Conservation (phyloP, 192 early-diverging fungal species). For the Entrophospora sp. region DNA sequence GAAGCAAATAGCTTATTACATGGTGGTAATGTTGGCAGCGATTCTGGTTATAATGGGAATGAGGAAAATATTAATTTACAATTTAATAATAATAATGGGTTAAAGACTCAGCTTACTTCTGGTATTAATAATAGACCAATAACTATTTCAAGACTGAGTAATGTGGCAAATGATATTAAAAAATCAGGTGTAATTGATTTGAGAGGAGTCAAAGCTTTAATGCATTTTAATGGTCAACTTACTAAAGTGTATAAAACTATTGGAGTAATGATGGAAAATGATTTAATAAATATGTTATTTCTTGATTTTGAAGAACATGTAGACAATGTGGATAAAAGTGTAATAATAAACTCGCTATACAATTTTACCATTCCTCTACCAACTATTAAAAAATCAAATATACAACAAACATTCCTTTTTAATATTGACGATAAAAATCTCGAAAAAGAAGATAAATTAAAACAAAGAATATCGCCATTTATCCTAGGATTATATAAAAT, state of each 20-base stretch:
- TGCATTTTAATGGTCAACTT: conserved; percentile 54
- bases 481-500: conserved; percentile 71
- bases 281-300: conserved; percentile 56
- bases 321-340: conserved; percentile 37
- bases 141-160: not conserved
- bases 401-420: not conserved
- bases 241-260: conserved; percentile 55
- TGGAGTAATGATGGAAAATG: conserved; percentile 64
- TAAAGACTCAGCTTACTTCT: conserved; percentile 28
- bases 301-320: conserved; percentile 50
- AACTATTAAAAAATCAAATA: not conserved
- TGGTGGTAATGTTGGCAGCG: conserved; percentile 38
- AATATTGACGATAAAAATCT: conserved; percentile 27
- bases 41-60: conserved; percentile 21
- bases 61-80: conserved; percentile 27
- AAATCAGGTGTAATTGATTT: conserved; percentile 43
- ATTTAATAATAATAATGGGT: conserved; percentile 26
- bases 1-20: conserved; percentile 57
- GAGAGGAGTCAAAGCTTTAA: conserved; percentile 47
- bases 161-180: conserved; percentile 19
- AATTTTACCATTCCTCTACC: not conserved
- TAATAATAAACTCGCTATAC: conserved; percentile 9
- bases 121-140: conserved; percentile 30
- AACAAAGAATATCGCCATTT: conserved; percentile 57
- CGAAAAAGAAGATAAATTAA: conserved; percentile 33